Evolutionary conservation across 2,329 filamentous ascomycete genomes (phyloP).

Genomic region (Blumeriella jaapii): DNA sequence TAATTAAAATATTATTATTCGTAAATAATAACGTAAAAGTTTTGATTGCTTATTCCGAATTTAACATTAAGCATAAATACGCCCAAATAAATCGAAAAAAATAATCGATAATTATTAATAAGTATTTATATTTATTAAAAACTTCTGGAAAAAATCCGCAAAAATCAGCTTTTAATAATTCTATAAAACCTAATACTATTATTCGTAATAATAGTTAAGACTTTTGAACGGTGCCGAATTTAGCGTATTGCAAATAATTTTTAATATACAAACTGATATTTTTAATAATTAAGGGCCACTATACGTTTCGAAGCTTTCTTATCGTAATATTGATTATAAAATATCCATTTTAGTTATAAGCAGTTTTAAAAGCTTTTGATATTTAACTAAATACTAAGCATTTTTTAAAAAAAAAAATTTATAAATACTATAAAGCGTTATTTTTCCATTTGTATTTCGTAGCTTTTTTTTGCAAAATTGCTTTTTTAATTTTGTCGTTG

Average conservation of each 20-base stretch:
- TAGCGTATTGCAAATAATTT: no score
- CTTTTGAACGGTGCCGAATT: no score
- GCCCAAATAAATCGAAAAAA: slow-evolving; percentile 3
- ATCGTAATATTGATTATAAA: no score
- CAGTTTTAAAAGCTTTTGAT: background rate
- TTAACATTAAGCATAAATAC: background rate
- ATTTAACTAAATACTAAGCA: background rate
- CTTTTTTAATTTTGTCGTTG: background rate
- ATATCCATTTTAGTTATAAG: background rate
- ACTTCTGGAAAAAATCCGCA: no score
- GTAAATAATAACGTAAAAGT: background rate
- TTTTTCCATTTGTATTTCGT: background rate
- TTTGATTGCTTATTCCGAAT: background rate
- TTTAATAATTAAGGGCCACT: no score
- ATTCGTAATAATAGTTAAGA: no score
- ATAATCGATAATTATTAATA: slow-evolving; percentile 3
- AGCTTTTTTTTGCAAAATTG: background rate
- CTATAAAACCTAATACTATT: no score
- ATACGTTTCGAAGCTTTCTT: no score
- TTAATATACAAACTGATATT: no score
- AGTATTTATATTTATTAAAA: background rate
- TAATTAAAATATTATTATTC: background rate
- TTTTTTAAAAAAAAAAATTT: background rate
- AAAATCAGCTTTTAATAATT: no score
- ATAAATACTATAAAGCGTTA: background rate